Base-by-base conservation (phyloP, 177 flowering plant species). In the Telopea speciosissima region DNA sequence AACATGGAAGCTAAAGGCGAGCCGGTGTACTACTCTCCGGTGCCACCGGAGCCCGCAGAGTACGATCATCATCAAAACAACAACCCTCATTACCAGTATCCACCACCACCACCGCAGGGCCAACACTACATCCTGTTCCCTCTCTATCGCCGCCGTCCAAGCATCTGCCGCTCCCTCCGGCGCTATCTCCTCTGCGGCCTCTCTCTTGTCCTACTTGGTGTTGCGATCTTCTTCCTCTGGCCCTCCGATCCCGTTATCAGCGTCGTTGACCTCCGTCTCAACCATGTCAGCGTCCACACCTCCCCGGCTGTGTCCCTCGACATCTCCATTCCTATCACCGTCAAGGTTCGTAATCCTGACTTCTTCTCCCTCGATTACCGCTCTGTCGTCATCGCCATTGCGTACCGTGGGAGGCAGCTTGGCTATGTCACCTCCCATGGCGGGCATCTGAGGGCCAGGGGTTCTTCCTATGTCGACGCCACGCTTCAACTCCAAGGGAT, bases 171-270 rank as follows among this genome's bases (percentile, higher is more conserved):
- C 42, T 65, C 52, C 62, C 70, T 71, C 82, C 67, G 74, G 60
- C 72, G 66, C 54, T 28, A 68, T 62, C 23, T 77, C 74, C 0
- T 61, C 80, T 58, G 45, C 78, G 22, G 66, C 75, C 23, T 73
- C 68, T 16, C 68, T 36, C 22, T 82, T 70, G 7, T 84, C 66
- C 70, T 89, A 79, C 62, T 85, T 76, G 22, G 79, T 68, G 63
- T 73, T 59, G 70, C 81, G 65, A 42, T 72, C 75, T 91, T 76
- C 88, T 0, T 81, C 61, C 73, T 87, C 72, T 89, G 85, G 86
- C 98, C 98, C 31, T 86, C 93, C 70, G 85, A 89, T 24, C 98
- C 98, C 1, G 66, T 62, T 23, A 56, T 91, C 68, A 69, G 77
- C 63, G 73, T 93, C 79, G 83, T 64, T 26, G 86, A 89, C 68